These are phyloP conservation scores for Ganoderma boninense DNA, from an alignment of 1,284 basidiomycete species.

Conservation along the genomic window DNA sequence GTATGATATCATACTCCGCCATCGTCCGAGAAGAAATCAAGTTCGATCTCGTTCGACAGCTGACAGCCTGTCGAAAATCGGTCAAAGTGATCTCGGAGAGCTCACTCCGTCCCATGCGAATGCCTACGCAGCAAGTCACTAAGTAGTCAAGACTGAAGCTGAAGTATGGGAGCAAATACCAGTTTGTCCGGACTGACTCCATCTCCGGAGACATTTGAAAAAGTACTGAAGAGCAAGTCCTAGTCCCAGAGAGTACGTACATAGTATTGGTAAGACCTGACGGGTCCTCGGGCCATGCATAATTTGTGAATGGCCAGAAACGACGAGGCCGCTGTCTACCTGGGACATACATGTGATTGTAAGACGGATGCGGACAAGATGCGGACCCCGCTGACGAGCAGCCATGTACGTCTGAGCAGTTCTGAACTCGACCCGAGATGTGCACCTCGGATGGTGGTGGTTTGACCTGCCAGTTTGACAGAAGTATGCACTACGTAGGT, in stretches of 20 bases:
- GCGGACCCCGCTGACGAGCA: too few relatives aligned
- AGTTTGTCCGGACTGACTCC: background rate
- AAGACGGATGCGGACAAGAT: background rate
- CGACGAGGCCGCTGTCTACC: background rate
- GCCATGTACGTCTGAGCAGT: too few relatives aligned
- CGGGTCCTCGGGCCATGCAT: background rate
- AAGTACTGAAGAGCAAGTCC: background rate
- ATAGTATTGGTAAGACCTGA: background rate
- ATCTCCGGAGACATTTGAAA: background rate
- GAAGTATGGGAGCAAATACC: background rate
- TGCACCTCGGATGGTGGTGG: background rate
- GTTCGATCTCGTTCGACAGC: background rate
- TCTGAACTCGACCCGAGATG: background rate
- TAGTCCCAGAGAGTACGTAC: background rate
- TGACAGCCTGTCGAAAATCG: background rate
- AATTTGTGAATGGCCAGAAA: background rate
- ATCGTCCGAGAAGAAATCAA: background rate
- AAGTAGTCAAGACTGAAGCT: background rate
- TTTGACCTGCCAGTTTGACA: background rate
- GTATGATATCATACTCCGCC: background rate
- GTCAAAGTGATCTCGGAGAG: background rate
- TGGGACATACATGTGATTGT: background rate
- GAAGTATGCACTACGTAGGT: background rate
- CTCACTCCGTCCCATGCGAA: background rate
- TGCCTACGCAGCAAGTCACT: background rate